Evolutionary conservation across 2,329 filamentous ascomycete genomes (phyloP).

Genomic region (Colletotrichum simmondsii): DNA sequence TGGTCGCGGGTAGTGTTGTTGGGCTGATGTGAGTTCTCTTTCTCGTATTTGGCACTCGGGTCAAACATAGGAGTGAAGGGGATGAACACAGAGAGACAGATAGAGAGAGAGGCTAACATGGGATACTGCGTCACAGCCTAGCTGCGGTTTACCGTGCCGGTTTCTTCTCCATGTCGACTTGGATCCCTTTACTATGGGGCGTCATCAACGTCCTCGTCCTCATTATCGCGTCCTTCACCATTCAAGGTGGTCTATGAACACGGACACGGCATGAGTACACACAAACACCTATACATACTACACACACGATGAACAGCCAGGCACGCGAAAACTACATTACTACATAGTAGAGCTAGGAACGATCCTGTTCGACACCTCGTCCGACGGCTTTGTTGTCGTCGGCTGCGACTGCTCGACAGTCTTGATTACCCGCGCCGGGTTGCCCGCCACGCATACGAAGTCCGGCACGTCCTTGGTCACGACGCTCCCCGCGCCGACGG

Average conservation of each 20-base stretch:
- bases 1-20: conserved; percentile 84
- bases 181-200: conserved; percentile 92
- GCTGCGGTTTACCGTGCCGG: conserved; percentile 85
- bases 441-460: conserved; percentile 72
- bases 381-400: neutral
- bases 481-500: conserved; percentile 83
- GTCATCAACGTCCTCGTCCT: conserved; percentile 85
- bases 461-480: conserved; percentile 82
- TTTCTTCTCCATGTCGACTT: conserved; percentile 91
- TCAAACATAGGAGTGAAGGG: too few relatives aligned
- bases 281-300: neutral
- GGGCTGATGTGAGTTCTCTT: conserved; percentile 75
- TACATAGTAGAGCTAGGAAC: conserved; percentile 31
- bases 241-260: conserved; percentile 82
- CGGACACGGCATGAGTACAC: neutral
- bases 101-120: neutral
- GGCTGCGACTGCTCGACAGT: conserved; percentile 47
- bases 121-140: conserved; percentile 61
- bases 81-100: neutral
- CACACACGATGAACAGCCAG: neutral
- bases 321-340: neutral
- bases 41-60: neutral
- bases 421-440: conserved; percentile 70
- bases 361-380: conserved; percentile 16
- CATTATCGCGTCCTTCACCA: conserved; percentile 90